Evolutionary conservation across 192 early-diverging fungal genomes (phyloP), one percentile per base, ranked within the genome.

Genomic region (Rhizoclosmatium sp.): DNA sequence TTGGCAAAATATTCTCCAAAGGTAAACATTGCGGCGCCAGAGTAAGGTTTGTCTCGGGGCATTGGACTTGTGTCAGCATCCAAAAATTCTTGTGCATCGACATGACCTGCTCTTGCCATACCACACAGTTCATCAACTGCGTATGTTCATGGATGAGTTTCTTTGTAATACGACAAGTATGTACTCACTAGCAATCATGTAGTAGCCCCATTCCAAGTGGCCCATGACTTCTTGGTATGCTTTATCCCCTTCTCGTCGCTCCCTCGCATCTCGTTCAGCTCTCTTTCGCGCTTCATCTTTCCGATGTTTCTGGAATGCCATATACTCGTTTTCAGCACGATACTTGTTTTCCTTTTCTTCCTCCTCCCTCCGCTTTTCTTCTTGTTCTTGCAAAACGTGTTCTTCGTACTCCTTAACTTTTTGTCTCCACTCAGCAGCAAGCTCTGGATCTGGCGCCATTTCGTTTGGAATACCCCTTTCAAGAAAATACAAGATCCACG

Each of bases 1-100:
- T 69, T 71, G 4, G 67, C 44, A 78, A 70, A 71, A 41, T 78
- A 71, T 39, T 70, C 58, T 16, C 31, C 77, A 48, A 78, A 71
- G 19, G 16, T 4, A 41, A 59, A 70, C 67, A 70, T 70, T 16
- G 77, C 65, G 12, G 75, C 31, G 2, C 47, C 77, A 2, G 49
- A 70, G 56, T 70, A 78, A 9, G 19, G 3, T 71, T 78, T 69
- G 59, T 69, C 68, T 7, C 66, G 77, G 4, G 75, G 75, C 31
- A 78, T 70, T 23, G 60, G 56, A 23, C 40, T 54, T 9, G 46
- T 69, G 58, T 78, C 77, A 16, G 77, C 66, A 62, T 78, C 77
- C 9, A 71, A 49, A n/a, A 44, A 78, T 44, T 78, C 77, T 46
- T 46, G 49, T 12, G 77, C 77, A 40, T 70, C 68, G 2, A 42